phyloP scores from a whole-genome alignment of 306 rosid species.

The Cicer judaicum region DNA sequence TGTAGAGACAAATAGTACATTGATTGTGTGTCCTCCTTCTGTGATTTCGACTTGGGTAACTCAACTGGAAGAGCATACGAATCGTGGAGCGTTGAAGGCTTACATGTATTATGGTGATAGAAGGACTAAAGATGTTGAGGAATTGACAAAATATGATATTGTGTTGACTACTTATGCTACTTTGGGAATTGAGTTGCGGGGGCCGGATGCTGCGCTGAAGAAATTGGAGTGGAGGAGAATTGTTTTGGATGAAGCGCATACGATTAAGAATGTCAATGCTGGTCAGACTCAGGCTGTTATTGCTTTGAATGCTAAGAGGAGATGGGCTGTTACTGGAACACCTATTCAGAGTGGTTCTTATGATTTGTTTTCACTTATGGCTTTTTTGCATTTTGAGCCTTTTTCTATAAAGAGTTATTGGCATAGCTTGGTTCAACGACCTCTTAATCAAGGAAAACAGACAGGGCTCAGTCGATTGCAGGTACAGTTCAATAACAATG shows the following conservation, averaged over 20 bases:
- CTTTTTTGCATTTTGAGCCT: constrained; percentile 74
- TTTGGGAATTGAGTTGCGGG: constrained; percentile 49
- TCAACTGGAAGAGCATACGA: constrained; percentile 70
- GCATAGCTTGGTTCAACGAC: constrained; percentile 76
- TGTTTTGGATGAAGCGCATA: constrained; percentile 83
- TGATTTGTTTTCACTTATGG: constrained; percentile 83
- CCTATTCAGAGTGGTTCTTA: constrained; percentile 75
- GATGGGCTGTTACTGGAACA: constrained; percentile 90
- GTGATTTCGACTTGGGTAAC: constrained; percentile 74
- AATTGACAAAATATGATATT: constrained; percentile 65
- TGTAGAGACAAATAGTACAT: constrained; percentile 16
- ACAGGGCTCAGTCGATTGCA: constrained; percentile 70
- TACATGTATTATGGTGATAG: constrained; percentile 75
- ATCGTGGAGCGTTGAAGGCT: constrained; percentile 58
- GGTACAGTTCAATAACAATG: constrained; percentile 52
- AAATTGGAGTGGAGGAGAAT: constrained; percentile 74
- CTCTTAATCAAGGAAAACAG: constrained; percentile 55
- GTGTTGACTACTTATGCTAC: constrained; percentile 79
- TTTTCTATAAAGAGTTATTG: constrained; percentile 71
- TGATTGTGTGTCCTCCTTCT: constrained; percentile 86
- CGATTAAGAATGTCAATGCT: constrained; percentile 67
- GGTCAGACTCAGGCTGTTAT: constrained; percentile 59
- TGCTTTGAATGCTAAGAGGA: constrained; percentile 57
- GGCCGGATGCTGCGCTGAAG: constrained; percentile 46
- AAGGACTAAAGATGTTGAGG: constrained; percentile 58